Evolutionary conservation across 208 protist genomes (phyloP).

Genomic region (Leishmania tarentolae): DNA sequence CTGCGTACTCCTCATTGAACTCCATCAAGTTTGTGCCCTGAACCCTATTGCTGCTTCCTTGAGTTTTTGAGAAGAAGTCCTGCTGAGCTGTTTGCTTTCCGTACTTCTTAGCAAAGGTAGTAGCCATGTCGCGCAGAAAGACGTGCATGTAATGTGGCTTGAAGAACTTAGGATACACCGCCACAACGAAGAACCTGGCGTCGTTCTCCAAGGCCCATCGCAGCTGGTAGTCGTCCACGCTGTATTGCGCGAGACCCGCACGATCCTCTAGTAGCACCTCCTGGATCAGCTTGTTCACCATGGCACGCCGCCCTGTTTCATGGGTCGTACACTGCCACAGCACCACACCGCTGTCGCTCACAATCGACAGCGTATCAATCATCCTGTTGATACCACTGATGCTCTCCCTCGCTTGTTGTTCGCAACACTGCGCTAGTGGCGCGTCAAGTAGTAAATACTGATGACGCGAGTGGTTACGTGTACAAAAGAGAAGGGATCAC

Average conservation of each 20-base stretch:
- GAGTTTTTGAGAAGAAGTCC: conserved; percentile 15
- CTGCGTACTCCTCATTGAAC: conserved; percentile 55
- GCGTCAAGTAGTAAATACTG: background rate
- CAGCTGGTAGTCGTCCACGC: conserved; percentile 87
- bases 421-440: background rate
- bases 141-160: conserved; percentile 84
- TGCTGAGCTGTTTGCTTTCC: conserved; percentile 27
- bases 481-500: background rate
- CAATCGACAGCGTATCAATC: conserved; percentile 94
- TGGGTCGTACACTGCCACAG: conserved; percentile 85
- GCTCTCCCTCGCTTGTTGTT: background rate
- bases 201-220: conserved; percentile 94
- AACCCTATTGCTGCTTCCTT: conserved; percentile 1
- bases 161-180: conserved; percentile 92
- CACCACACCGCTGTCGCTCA: conserved; percentile 94
- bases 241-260: conserved; percentile 64
- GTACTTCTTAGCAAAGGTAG: conserved; percentile 73
- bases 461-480: background rate
- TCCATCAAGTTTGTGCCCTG: conserved; percentile 36
- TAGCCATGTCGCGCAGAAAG: conserved; percentile 83
- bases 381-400: conserved; percentile 43
- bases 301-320: conserved; percentile 58
- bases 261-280: conserved; percentile 95
- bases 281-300: conserved; percentile 93
- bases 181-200: conserved; percentile 93